phyloP scores from a whole-genome alignment of 768 basidiomycete species.

The Leucogyrophana mollusca region DNA sequence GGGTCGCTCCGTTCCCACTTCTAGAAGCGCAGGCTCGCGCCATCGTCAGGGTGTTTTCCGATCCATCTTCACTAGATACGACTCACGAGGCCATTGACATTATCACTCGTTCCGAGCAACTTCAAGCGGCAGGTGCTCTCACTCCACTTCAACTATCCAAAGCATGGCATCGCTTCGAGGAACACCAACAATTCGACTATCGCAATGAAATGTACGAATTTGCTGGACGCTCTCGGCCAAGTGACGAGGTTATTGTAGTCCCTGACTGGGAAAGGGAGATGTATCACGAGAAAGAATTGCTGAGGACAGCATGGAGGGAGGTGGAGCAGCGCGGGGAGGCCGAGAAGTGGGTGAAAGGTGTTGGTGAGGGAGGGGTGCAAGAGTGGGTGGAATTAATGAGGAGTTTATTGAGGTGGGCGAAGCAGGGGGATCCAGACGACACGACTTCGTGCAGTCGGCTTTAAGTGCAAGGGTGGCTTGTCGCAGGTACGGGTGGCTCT shows the following conservation, averaged over 20 bases:
- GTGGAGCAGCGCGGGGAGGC: slow-evolving; percentile 58
- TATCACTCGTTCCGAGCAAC: slow-evolving; percentile 44
- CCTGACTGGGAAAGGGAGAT: slow-evolving; percentile 59
- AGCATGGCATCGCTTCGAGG: slow-evolving; percentile 53
- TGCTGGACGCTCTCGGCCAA: slow-evolving; percentile 28
- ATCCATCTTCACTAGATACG: slow-evolving; percentile 49
- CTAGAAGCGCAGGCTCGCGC: slow-evolving; percentile 77
- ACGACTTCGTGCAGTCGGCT: no score
- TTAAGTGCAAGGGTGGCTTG: no score
- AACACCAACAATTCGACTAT: slow-evolving; percentile 64
- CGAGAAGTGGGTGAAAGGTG: slow-evolving; percentile 56
- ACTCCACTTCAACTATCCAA: slow-evolving; percentile 44
- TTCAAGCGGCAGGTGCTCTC: slow-evolving; percentile 33
- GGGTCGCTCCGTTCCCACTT: slow-evolving; percentile 72
- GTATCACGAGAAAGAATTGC: slow-evolving; percentile 43
- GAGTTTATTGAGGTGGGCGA: slow-evolving; percentile 29
- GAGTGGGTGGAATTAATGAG: slow-evolving; percentile 62
- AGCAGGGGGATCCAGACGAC: slow-evolving; percentile 10
- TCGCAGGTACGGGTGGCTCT: no score
- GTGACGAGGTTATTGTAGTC: slow-evolving; percentile 34
- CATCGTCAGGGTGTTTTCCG: slow-evolving; percentile 51
- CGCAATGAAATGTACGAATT: slow-evolving; percentile 57
- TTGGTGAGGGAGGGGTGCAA: slow-evolving; percentile 53
- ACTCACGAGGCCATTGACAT: slow-evolving; percentile 48
- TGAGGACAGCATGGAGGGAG: slow-evolving; percentile 58